These are phyloP conservation scores for Polyplosphaeria fusca DNA, from an alignment of 495 filamentous ascomycete species.

Conservation along the genomic window DNA sequence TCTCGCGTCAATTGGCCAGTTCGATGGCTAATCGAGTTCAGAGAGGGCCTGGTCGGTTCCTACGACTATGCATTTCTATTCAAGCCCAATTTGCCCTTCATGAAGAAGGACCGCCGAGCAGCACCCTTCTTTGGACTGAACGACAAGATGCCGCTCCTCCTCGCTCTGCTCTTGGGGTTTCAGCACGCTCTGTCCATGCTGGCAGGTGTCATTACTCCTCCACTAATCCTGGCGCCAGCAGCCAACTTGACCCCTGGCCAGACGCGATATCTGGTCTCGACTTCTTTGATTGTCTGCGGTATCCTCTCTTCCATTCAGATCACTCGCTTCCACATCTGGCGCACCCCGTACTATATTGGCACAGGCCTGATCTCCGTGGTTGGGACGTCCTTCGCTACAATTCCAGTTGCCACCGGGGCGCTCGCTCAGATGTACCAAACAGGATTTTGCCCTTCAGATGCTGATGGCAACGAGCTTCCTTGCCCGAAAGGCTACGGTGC, in stretches of 20 bases:
- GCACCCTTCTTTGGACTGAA: constrained; percentile 88
- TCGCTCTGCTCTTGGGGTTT: constrained; percentile 69
- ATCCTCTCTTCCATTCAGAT: constrained; percentile 79
- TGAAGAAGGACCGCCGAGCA: constrained; percentile 58
- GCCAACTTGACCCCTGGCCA: constrained; percentile 61
- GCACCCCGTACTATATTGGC: constrained; percentile 80
- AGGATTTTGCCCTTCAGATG: constrained; percentile 66
- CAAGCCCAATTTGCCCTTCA: constrained; percentile 78
- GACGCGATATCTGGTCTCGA: constrained; percentile 83
- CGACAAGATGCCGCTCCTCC: constrained; percentile 73
- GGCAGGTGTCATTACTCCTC: constrained; percentile 68
- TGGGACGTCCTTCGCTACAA: constrained; percentile 81
- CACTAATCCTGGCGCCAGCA: constrained; percentile 71
- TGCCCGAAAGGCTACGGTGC: constrained; percentile 87
- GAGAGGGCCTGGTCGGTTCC: constrained; percentile 72
- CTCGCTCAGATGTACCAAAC: constrained; percentile 83
- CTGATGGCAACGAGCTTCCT: constrained; percentile 63
- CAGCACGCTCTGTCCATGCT: constrained; percentile 70
- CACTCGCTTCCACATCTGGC: constrained; percentile 74
- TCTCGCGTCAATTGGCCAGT: background rate
- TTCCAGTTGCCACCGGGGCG: constrained; percentile 75
- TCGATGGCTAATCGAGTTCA: constrained; percentile 37
- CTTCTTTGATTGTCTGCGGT: constrained; percentile 82
- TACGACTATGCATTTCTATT: constrained; percentile 85
- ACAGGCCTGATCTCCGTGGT: constrained; percentile 91